Evolutionary conservation across 1,139 yeast species (phyloP).

Genomic region (Saccharomyces uvarum): DNA sequence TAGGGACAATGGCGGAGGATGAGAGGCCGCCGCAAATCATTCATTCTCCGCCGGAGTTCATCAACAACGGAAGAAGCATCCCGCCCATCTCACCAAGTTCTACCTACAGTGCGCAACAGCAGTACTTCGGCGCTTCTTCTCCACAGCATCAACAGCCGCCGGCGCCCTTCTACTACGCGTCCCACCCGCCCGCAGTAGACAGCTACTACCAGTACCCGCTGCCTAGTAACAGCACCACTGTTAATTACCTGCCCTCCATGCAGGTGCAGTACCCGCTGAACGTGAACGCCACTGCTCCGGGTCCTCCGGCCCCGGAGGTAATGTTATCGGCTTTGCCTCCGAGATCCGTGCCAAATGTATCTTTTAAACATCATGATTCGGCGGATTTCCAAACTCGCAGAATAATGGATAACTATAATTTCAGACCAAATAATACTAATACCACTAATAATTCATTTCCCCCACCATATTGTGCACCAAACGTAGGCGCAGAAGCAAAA

Average conservation of each 20-base stretch:
- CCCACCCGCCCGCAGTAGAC: background rate
- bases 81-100: background rate
- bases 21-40: background rate
- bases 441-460: background rate
- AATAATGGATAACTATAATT: background rate
- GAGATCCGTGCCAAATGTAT: background rate
- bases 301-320: background rate
- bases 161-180: background rate
- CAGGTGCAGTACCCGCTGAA: background rate
- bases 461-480: background rate
- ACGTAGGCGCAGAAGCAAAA: background rate
- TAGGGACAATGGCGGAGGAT: background rate
- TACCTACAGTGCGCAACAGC: background rate
- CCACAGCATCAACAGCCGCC: background rate
- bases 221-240: background rate
- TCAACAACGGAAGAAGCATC: background rate
- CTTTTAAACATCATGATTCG: background rate
- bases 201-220: background rate
- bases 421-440: background rate
- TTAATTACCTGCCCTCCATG: background rate
- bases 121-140: background rate
- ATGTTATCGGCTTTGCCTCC: background rate
- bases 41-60: background rate
- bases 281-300: background rate
- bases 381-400: background rate